Percentiles rank a stretch among this genome's conserved stretches.
These are phyloP conservation scores for Verticillium klebahnii DNA, from an alignment of 2,329 filamentous ascomycete species.

Conservation along the genomic window DNA sequence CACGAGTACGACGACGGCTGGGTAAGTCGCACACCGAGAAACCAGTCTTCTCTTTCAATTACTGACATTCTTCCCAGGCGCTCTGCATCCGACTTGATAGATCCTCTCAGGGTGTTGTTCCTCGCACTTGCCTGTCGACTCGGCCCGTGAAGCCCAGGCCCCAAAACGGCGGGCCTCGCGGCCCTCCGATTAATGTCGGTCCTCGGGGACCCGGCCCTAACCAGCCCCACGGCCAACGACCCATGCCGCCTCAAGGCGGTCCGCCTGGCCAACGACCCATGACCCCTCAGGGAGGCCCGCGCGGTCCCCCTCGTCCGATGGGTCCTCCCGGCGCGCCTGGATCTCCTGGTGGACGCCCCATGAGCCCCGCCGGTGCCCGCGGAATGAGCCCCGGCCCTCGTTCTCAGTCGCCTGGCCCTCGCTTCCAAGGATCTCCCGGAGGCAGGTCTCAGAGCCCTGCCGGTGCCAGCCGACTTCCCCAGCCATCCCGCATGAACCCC, in stretches of 20 bases:
- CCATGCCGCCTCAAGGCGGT: slow-evolving; percentile 34
- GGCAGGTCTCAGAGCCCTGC: slow-evolving; percentile 37
- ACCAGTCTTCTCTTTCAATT: neutral
- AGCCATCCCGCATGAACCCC: slow-evolving; percentile 40
- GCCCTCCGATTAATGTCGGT: slow-evolving; percentile 13
- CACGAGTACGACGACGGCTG: slow-evolving; percentile 99
- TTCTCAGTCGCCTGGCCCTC: slow-evolving; percentile 23
- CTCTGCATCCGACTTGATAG: slow-evolving; percentile 89
- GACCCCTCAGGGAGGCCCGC: slow-evolving; percentile 15
- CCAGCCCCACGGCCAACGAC: slow-evolving; percentile 24
- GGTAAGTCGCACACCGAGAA: slow-evolving; percentile 55
- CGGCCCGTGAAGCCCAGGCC: slow-evolving; percentile 83
- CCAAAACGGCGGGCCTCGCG: slow-evolving; percentile 27
- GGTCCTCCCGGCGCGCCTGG: slow-evolving; percentile 31
- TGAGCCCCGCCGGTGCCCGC: slow-evolving; percentile 25
- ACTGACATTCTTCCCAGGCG: slow-evolving; percentile 51
- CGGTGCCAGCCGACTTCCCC: slow-evolving; percentile 37
- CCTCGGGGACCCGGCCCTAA: slow-evolving; percentile 25
- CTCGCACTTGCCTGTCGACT: slow-evolving; percentile 88
- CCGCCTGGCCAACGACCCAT: slow-evolving; percentile 18
- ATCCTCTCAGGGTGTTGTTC: slow-evolving; percentile 87
- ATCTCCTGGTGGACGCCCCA: slow-evolving; percentile 34
- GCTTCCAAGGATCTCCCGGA: slow-evolving; percentile 37
- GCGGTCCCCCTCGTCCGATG: slow-evolving; percentile 27
- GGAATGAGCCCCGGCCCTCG: slow-evolving; percentile 36